Evolutionary conservation across 495 filamentous ascomycete genomes (phyloP).

Genomic region (Tuber borchii): DNA sequence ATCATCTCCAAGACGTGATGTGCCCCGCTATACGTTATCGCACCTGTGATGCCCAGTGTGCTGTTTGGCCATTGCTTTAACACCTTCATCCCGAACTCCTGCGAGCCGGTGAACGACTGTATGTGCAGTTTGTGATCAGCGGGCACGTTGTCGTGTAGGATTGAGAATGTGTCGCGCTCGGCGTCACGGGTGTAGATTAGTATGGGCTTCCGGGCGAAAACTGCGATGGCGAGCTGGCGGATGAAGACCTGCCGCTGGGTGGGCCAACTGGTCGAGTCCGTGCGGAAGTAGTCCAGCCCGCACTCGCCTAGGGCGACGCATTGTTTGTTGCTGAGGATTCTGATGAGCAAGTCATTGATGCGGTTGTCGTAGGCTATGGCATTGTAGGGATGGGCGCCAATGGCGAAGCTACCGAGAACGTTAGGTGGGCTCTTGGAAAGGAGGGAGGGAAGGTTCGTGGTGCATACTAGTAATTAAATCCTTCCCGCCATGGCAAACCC

Average conservation of each 20-base stretch:
- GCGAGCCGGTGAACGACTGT: slow-evolving; percentile 17
- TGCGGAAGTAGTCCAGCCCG: slow-evolving; percentile 15
- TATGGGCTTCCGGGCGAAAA: slow-evolving; percentile 6
- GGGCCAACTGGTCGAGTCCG: background rate
- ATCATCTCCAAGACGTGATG: slow-evolving; percentile 10
- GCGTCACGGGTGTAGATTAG: slow-evolving; percentile 15
- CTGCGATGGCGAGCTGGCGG: slow-evolving; percentile 3
- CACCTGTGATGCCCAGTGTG: slow-evolving; percentile 11
- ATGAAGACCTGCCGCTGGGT: slow-evolving; percentile 10
- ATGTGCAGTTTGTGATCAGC: slow-evolving; percentile 13
- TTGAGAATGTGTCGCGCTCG: slow-evolving; percentile 6
- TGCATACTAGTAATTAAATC: background rate
- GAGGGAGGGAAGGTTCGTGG: background rate
- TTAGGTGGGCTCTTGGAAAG: background rate
- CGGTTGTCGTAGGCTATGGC: slow-evolving; percentile 2
- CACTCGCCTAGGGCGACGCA: slow-evolving; percentile 51
- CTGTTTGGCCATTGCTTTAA: slow-evolving; percentile 10
- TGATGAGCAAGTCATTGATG: background rate
- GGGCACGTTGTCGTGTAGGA: slow-evolving; percentile 14
- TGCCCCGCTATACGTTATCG: background rate
- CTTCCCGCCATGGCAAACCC: background rate
- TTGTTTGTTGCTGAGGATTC: slow-evolving; percentile 53
- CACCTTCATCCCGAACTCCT: slow-evolving; percentile 11
- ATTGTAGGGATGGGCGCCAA: slow-evolving; percentile 11
- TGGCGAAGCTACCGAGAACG: slow-evolving; percentile 8